These are phyloP conservation scores for Leonotis leonurus DNA, from an alignment of 257 asterid genomes.

Conservation along the genomic window DNA sequence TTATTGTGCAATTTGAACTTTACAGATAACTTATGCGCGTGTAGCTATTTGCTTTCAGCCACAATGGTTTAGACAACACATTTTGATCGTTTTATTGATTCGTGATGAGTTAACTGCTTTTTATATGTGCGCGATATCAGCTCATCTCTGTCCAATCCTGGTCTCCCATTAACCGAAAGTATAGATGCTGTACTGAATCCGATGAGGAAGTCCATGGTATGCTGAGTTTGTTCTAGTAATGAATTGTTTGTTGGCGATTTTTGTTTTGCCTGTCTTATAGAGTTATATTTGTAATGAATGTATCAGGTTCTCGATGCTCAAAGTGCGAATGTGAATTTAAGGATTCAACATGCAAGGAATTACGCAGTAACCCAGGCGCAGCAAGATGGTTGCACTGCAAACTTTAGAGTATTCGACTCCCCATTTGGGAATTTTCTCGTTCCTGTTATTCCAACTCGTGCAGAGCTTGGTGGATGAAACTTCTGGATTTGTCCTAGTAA, in stretches of 20 bases:
- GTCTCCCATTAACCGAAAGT: conserved; percentile 12
- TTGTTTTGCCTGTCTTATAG: neutral
- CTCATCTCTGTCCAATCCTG: conserved; percentile 17
- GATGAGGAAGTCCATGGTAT: conserved; percentile 24
- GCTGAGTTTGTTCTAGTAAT: neutral
- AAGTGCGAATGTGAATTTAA: conserved; percentile 13
- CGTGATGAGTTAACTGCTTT: neutral
- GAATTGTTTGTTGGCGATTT: neutral
- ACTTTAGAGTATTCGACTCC: conserved; percentile 59
- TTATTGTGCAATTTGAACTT: neutral
- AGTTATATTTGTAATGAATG: conserved; percentile 7
- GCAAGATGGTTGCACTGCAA: conserved; percentile 53
- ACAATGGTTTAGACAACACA: neutral
- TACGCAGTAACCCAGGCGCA: conserved; percentile 60
- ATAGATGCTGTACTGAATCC: conserved; percentile 18
- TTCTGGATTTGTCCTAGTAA: neutral
- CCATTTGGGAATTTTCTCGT: conserved; percentile 68
- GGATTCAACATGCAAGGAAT: conserved; percentile 48
- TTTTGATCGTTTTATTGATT: neutral
- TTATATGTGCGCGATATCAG: neutral
- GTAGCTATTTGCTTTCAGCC: neutral
- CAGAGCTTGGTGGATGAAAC: conserved; percentile 43
- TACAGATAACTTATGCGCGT: neutral
- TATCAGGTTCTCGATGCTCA: conserved; percentile 31
- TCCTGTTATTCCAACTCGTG: conserved; percentile 69